These are phyloP conservation scores for Prunus mira DNA, from an alignment of 306 rosid genomes.

Conservation along the genomic window DNA sequence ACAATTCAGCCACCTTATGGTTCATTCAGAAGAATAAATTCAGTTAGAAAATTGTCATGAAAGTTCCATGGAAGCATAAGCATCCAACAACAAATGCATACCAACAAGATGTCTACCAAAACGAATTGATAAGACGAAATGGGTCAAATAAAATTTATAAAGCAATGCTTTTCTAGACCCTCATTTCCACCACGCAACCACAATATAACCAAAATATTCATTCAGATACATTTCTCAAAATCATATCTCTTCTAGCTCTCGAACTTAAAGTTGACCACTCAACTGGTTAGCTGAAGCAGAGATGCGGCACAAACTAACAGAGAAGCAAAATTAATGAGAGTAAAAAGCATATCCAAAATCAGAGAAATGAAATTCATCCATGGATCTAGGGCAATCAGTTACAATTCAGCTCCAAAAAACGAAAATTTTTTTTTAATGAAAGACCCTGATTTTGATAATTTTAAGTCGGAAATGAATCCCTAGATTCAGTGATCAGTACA, in stretches of 20 bases:
- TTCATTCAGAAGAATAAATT: background rate
- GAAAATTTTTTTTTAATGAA: background rate
- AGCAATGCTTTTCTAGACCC: background rate
- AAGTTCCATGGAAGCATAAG: background rate
- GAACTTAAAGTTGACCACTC: background rate
- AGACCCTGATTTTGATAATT: background rate
- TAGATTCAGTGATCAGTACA: conserved; percentile 9
- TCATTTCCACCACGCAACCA: background rate
- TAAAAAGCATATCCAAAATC: background rate
- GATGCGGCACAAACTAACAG: background rate
- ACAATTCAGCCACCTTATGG: conserved; percentile 16
- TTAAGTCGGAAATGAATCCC: conserved; percentile 10
- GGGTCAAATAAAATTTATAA: background rate
- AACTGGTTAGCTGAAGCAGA: background rate
- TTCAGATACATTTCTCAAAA: background rate
- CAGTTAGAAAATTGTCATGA: background rate
- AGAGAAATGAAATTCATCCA: background rate
- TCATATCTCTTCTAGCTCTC: background rate
- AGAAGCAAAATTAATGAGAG: background rate
- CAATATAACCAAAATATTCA: background rate
- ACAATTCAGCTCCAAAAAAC: background rate
- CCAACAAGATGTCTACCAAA: background rate
- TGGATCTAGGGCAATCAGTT: conserved; percentile 9
- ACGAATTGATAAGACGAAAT: background rate
- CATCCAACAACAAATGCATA: background rate